These are phyloP conservation scores for Houttuynia cordata DNA, from an alignment of 164 flowering plant genomes.

Conservation along the genomic window DNA sequence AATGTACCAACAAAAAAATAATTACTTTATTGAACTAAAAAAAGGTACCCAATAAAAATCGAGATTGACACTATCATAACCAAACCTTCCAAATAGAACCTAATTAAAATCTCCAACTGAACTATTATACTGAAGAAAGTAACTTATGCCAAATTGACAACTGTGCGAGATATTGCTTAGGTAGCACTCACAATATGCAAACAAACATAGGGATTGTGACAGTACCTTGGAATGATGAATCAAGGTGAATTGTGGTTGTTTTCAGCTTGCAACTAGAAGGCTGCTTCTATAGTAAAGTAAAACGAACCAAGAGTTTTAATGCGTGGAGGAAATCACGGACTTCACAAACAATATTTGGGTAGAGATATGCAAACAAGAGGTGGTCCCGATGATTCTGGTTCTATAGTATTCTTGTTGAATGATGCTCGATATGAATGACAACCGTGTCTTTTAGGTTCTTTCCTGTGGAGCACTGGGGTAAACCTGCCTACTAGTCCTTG, in stretches of 20 bases:
- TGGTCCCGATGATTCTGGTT: background rate
- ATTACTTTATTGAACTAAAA: background rate
- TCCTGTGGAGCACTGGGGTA: constrained; percentile 14
- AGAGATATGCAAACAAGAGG: background rate
- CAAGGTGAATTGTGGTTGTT: background rate
- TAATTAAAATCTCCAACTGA: too few species aligned
- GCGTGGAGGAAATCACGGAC: background rate
- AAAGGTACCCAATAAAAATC: too few species aligned
- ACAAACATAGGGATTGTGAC: background rate
- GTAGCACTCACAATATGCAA: background rate
- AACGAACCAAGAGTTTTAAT: too few species aligned
- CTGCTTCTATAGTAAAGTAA: background rate
- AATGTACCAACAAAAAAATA: background rate
- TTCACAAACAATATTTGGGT: background rate
- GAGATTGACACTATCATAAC: too few species aligned
- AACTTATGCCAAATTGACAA: too few species aligned
- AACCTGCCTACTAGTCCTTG: constrained; percentile 3
- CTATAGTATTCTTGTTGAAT: background rate
- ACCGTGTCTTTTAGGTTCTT: constrained; percentile 12
- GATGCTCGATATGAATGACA: background rate
- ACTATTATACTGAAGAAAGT: too few species aligned
- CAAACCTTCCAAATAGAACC: too few species aligned
- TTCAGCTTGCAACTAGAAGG: background rate
- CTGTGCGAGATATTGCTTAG: background rate
- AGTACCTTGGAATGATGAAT: background rate